Conservation (phyloP, 2,329 filamentous ascomycete species). For the Dothideomycetes sp. region DNA sequence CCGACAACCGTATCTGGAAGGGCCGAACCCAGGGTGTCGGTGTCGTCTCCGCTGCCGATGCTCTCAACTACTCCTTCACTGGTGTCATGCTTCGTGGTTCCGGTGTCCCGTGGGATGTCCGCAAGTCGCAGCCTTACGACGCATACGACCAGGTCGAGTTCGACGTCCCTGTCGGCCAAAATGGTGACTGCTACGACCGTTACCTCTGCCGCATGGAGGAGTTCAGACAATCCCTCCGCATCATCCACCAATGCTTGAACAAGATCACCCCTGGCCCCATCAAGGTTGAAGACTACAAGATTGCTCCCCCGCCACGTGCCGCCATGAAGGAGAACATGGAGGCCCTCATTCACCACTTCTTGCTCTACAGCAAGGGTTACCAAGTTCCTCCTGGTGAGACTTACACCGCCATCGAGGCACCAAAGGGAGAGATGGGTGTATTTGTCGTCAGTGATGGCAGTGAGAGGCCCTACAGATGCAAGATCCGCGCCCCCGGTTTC, state of each 20-base stretch:
- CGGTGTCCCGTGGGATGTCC: slow-evolving; percentile 90
- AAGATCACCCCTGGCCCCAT: slow-evolving; percentile 95
- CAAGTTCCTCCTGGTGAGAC: slow-evolving; percentile 94
- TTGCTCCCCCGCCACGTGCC: slow-evolving; percentile 84
- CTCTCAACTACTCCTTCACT: slow-evolving; percentile 93
- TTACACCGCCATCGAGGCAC: slow-evolving; percentile 96
- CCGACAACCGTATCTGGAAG: slow-evolving; percentile 99
- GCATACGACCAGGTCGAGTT: slow-evolving; percentile 98
- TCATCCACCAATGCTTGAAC: slow-evolving; percentile 98
- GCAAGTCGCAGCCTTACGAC: slow-evolving; percentile 94
- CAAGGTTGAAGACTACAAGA: slow-evolving; percentile 97
- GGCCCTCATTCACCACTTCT: slow-evolving; percentile 96
- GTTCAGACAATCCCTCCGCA: slow-evolving; percentile 94
- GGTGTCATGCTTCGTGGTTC: slow-evolving; percentile 97
- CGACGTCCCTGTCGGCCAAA: slow-evolving; percentile 89
- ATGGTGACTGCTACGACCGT: slow-evolving; percentile 98
- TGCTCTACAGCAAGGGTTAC: slow-evolving; percentile 98
- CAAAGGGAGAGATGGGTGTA: slow-evolving; percentile 99
- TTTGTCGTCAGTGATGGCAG: slow-evolving; percentile 92
- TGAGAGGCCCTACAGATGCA: slow-evolving; percentile 93
- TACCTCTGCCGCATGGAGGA: slow-evolving; percentile 99
- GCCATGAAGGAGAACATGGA: slow-evolving; percentile 99
- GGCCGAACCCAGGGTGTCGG: slow-evolving; percentile 83
- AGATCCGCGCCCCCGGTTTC: slow-evolving; percentile 93
- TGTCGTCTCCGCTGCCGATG: slow-evolving; percentile 81